These are phyloP conservation scores for Lichenothelia convexa DNA, from an alignment of 495 filamentous ascomycete genomes.

Conservation along the genomic window DNA sequence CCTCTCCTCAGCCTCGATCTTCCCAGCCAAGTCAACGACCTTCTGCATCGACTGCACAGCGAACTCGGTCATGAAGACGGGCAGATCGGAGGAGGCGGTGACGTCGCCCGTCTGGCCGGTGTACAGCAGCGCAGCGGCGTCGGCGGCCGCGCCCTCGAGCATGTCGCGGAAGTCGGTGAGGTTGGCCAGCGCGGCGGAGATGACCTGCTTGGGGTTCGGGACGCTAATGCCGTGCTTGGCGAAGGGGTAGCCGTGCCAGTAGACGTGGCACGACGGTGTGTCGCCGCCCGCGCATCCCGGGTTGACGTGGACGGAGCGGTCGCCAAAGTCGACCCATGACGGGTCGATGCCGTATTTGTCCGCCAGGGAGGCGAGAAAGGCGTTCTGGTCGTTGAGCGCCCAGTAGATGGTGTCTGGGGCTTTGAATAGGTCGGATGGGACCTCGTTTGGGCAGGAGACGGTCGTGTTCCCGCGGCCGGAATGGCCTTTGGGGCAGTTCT, in stretches of 20 bases:
- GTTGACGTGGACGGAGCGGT: constrained; percentile 1
- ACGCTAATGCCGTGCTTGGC: constrained; percentile 2
- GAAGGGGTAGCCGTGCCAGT: constrained; percentile 3
- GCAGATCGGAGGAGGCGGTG: constrained; percentile 4
- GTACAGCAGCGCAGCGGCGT: no score
- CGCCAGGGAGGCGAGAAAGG: no score
- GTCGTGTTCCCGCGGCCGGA: no score
- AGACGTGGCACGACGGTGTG: constrained; percentile 4
- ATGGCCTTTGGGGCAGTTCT: no score
- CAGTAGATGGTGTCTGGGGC: no score
- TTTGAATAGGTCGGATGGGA: no score
- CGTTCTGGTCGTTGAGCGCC: no score
- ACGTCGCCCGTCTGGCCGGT: background rate
- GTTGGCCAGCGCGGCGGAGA: constrained; percentile 2
- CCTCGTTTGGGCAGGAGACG: no score
- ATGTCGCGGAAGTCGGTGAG: constrained; percentile 1
- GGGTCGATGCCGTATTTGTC: no score
- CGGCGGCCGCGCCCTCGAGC: constrained; percentile 1
- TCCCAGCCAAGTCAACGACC: constrained; percentile 3
- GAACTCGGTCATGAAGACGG: constrained; percentile 1
- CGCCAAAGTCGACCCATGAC: no score
- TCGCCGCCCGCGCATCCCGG: no score
- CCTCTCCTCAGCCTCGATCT: constrained; percentile 4
- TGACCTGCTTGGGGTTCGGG: constrained; percentile 5
- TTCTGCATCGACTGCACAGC: constrained; percentile 5